Percentiles rank a stretch among this genome's conserved stretches.
phyloP scores from a whole-genome alignment of 495 filamentous ascomycete species.

The Chaetomium tenue region DNA sequence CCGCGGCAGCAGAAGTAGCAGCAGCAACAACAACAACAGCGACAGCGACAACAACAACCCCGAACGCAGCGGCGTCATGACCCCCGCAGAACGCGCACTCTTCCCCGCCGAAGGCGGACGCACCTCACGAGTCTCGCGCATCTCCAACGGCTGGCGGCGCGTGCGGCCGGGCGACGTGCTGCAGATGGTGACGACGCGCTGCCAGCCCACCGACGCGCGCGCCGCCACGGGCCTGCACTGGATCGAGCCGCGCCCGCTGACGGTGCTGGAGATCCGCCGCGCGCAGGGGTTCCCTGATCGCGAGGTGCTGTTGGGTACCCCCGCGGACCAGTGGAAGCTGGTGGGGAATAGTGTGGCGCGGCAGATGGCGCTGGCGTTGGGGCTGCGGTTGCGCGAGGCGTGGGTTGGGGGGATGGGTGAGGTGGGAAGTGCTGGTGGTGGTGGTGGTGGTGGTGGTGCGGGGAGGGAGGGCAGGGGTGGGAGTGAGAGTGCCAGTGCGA shows the following conservation, averaged over 20 bases:
- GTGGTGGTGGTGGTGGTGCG: not conserved
- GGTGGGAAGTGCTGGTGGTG: not conserved
- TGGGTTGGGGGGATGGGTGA: slow-evolving; percentile 44
- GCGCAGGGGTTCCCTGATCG: slow-evolving; percentile 67
- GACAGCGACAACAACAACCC: too few relatives aligned
- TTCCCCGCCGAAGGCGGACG: slow-evolving; percentile 32
- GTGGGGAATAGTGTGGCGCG: slow-evolving; percentile 73
- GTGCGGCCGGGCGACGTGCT: slow-evolving; percentile 52
- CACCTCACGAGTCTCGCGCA: slow-evolving; percentile 17
- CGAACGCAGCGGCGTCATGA: slow-evolving; percentile 39
- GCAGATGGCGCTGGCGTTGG: slow-evolving; percentile 59
- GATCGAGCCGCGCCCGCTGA: slow-evolving; percentile 54
- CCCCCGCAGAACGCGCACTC: slow-evolving; percentile 33
- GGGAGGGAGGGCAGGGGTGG: not conserved
- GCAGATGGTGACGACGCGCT: slow-evolving; percentile 55
- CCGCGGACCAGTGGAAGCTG: slow-evolving; percentile 55
- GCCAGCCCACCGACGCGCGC: slow-evolving; percentile 47
- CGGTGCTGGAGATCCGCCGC: slow-evolving; percentile 60
- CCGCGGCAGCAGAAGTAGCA: too few relatives aligned
- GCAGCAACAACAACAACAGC: too few relatives aligned
- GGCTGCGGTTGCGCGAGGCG: slow-evolving; percentile 59
- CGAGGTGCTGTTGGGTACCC: slow-evolving; percentile 61
- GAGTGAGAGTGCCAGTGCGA: not conserved
- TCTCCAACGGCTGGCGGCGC: slow-evolving; percentile 50
- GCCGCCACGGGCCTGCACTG: slow-evolving; percentile 57